Conservation (phyloP, 2,329 filamentous ascomycete genomes). For the Sclerotinia sclerotiorum region DNA sequence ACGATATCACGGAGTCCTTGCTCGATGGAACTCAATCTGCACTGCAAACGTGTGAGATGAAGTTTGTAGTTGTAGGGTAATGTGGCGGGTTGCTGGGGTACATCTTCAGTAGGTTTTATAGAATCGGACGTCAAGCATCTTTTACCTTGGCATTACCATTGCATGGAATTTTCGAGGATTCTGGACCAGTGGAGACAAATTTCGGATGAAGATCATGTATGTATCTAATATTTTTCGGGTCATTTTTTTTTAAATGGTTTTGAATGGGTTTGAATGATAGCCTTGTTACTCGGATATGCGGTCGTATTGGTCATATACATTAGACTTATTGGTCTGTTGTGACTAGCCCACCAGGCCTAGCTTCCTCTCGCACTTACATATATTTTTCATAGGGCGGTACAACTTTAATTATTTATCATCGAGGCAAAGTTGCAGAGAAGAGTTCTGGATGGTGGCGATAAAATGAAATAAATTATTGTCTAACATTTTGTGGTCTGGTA, state of each 20-base stretch:
- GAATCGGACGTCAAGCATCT: constrained; percentile 7
- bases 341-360: background rate
- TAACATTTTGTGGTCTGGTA: background rate
- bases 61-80: constrained; percentile 7
- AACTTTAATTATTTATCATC: background rate
- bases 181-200: constrained; percentile 3
- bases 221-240: background rate
- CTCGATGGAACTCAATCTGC: constrained; percentile 9
- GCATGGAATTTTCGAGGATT: background rate
- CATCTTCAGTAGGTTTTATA: background rate
- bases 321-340: constrained; percentile 11
- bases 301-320: background rate
- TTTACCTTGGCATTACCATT: constrained; percentile 5
- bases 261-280: background rate
- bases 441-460: constrained; percentile 3
- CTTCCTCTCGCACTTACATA: background rate
- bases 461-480: constrained; percentile 2
- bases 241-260: constrained; percentile 7
- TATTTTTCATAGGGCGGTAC: constrained; percentile 8
- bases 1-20: constrained; percentile 18
- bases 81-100: background rate
- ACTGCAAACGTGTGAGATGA: constrained; percentile 7
- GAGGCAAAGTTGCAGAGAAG: background rate
- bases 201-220: constrained; percentile 16
- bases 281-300: constrained; percentile 18